These are phyloP conservation scores for Rhodotorula babjevae DNA, from an alignment of 768 basidiomycete species.

Conservation along the genomic window DNA sequence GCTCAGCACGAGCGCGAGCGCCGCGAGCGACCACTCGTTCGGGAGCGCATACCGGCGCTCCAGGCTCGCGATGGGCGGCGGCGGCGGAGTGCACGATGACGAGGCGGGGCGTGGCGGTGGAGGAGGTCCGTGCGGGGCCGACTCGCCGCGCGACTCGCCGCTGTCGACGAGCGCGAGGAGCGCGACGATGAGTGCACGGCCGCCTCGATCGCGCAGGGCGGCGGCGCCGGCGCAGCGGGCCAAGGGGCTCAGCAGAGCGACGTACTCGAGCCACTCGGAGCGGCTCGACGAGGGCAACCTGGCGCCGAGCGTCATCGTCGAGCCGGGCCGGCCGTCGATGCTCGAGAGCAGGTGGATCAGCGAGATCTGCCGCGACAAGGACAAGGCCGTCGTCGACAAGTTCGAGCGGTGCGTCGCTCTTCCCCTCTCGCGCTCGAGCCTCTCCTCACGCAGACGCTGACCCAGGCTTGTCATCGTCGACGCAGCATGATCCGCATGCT, in stretches of 20 bases:
- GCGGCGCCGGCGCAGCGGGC: constrained; percentile 11
- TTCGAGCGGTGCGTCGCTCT: constrained; percentile 62
- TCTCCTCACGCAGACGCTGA: background rate
- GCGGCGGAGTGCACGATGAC: background rate
- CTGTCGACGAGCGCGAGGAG: constrained; percentile 13
- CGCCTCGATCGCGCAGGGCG: constrained; percentile 31
- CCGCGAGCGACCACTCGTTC: constrained; percentile 5
- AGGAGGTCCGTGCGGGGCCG: constrained; percentile 5
- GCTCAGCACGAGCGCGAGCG: constrained; percentile 24
- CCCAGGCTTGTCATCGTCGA: background rate
- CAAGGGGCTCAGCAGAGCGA: constrained; percentile 31
- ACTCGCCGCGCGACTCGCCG: constrained; percentile 17
- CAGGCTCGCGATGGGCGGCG: background rate
- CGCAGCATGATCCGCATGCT: constrained; percentile 84
- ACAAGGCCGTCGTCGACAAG: constrained; percentile 61
- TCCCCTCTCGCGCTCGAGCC: background rate
- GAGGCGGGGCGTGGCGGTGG: background rate
- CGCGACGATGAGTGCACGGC: constrained; percentile 1
- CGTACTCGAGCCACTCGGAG: constrained; percentile 53
- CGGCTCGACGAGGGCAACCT: constrained; percentile 26
- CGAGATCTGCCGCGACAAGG: constrained; percentile 84
- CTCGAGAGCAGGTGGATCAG: constrained; percentile 75
- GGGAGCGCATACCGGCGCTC: background rate
- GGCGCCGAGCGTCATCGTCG: constrained; percentile 62
- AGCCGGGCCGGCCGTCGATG: constrained; percentile 75